A percentile compares a stretch with the other conserved stretches of the same genome.
Conservation (phyloP, 495 filamentous ascomycete species). For the Amphirosellinia nigrospora region DNA sequence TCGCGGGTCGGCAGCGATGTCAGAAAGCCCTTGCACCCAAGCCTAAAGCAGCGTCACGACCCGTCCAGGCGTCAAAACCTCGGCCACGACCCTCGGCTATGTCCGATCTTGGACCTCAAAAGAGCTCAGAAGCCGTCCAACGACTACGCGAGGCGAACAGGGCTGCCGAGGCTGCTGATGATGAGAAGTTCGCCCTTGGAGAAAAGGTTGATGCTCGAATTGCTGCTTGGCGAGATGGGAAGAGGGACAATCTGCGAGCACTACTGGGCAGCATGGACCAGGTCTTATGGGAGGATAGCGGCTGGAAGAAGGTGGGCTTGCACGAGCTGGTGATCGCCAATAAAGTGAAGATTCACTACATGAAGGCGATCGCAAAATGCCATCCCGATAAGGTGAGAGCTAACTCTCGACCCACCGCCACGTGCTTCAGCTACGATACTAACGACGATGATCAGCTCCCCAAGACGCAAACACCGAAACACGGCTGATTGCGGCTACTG, state of each 20-base stretch:
- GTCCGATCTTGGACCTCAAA: conserved; percentile 45
- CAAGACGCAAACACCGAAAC: conserved; percentile 92
- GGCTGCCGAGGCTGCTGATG: conserved; percentile 80
- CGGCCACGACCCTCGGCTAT: conserved; percentile 56
- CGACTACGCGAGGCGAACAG: conserved; percentile 81
- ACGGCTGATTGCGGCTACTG: conserved; percentile 85
- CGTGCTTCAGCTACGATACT: conserved; percentile 24
- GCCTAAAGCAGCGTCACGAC: conserved; percentile 47
- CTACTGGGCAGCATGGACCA: conserved; percentile 85
- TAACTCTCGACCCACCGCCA: conserved; percentile 19
- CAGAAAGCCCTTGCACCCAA: conserved; percentile 79
- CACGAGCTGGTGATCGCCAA: conserved; percentile 86
- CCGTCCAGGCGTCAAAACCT: conserved; percentile 38
- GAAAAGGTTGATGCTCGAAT: conserved; percentile 83
- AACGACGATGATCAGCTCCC: conserved; percentile 66
- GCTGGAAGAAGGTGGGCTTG: conserved; percentile 97
- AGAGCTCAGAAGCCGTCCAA: conserved; percentile 70
- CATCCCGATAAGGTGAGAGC: conserved; percentile 94
- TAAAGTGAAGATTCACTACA: conserved; percentile 96
- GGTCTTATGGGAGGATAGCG: conserved; percentile 88
- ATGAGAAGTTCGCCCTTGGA: conserved; percentile 87
- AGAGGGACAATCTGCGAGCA: conserved; percentile 90
- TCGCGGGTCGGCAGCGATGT: conserved; percentile 86
- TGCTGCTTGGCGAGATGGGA: conserved; percentile 80
- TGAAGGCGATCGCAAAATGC: conserved; percentile 98